phyloP scores from a whole-genome alignment of 2,329 filamentous ascomycete genomes.

The Cladophialophora chaetospira region DNA sequence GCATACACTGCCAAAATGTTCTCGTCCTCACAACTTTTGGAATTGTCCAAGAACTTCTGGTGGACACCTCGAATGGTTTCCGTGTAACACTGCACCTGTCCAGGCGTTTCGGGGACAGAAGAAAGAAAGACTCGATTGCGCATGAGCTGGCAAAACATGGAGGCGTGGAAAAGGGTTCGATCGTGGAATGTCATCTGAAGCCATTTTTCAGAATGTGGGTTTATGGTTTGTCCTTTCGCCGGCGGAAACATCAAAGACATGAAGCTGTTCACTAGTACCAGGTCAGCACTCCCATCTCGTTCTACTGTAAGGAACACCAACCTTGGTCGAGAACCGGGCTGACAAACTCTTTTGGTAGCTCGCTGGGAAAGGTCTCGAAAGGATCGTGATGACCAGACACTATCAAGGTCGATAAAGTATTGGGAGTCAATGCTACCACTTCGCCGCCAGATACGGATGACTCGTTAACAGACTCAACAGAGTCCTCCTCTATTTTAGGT shows the following conservation, averaged over 20 bases:
- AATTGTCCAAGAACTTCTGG: constrained; percentile 38
- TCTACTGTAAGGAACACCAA: constrained; percentile 1
- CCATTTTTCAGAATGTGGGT: constrained; percentile 22
- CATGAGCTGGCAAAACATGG: constrained; percentile 28
- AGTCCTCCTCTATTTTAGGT: constrained; percentile 19
- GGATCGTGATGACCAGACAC: constrained; percentile 23
- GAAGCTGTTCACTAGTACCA: constrained; percentile 16
- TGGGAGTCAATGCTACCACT: background rate
- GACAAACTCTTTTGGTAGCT: constrained; percentile 25
- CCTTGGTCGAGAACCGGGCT: constrained; percentile 24
- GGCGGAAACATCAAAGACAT: constrained; percentile 26
- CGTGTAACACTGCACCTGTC: constrained; percentile 29
- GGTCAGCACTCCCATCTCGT: background rate
- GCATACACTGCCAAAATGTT: constrained; percentile 42
- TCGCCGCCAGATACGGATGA: constrained; percentile 2
- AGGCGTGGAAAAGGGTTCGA: constrained; percentile 28
- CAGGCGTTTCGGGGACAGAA: constrained; percentile 15
- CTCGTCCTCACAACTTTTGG: constrained; percentile 39
- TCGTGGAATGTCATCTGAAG: constrained; percentile 24
- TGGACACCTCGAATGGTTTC: constrained; percentile 42
- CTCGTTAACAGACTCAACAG: background rate
- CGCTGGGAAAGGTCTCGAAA: constrained; percentile 24
- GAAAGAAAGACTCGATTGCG: constrained; percentile 20
- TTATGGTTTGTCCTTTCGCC: constrained; percentile 14
- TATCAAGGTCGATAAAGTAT: constrained; percentile 14